Conservation (phyloP, 306 rosid genomes). For the Cicer yamashitae region DNA sequence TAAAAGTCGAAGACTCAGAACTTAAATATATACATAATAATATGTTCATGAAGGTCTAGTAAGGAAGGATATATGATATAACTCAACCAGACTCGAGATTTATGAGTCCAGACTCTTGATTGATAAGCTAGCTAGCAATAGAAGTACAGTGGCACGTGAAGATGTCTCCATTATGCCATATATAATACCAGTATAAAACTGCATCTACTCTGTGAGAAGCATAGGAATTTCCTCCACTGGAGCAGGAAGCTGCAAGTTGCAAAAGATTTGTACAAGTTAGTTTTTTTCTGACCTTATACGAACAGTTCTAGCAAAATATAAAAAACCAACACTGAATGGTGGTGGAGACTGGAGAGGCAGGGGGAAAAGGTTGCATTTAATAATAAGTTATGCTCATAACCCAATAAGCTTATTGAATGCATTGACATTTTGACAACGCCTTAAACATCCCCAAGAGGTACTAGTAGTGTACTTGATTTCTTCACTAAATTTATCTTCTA, state of each 20-base stretch:
- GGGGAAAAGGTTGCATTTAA: too few species aligned
- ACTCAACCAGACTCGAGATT: conserved; percentile 45
- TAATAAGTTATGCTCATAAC: too few species aligned
- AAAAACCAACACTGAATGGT: background rate
- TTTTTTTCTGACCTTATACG: background rate
- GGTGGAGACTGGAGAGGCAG: too few species aligned
- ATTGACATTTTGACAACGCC: background rate
- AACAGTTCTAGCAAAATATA: background rate
- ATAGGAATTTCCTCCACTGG: conserved; percentile 68
- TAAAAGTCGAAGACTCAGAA: conserved; percentile 15
- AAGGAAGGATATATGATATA: conserved; percentile 32
- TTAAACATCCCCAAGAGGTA: background rate
- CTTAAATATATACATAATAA: conserved; percentile 40
- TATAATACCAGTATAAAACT: conserved; percentile 1
- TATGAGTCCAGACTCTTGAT: conserved; percentile 43
- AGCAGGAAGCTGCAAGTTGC: conserved; percentile 74
- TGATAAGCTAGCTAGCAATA: conserved; percentile 31
- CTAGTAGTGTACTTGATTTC: background rate
- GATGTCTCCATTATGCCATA: conserved; percentile 39
- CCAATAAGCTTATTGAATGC: background rate
- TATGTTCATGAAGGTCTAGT: conserved; percentile 18
- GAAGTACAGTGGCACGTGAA: conserved; percentile 36
- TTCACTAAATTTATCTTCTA: background rate
- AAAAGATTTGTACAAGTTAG: conserved; percentile 44
- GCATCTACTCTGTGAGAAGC: conserved; percentile 83